phyloP scores from a whole-genome alignment of 2,329 filamentous ascomycete species.

The Talaromyces piceae region DNA sequence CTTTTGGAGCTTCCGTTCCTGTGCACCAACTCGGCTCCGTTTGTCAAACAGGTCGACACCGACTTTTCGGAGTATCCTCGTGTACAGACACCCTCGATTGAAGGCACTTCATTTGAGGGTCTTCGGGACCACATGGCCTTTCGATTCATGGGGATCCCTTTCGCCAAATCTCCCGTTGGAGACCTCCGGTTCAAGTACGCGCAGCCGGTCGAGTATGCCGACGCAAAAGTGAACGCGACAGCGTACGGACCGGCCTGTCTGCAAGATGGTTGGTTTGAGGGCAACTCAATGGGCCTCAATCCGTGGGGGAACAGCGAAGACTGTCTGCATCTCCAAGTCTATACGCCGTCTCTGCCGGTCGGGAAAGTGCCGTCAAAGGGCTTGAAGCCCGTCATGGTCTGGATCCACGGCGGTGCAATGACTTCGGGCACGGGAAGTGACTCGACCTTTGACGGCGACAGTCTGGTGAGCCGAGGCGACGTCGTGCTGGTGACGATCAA shows the following conservation, averaged over 20 bases:
- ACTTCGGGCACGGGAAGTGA: slow-evolving; percentile 30
- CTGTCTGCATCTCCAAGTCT: slow-evolving; percentile 29
- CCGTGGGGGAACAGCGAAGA: slow-evolving; percentile 17
- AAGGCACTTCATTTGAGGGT: slow-evolving; percentile 5
- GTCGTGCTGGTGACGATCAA: slow-evolving; percentile 43
- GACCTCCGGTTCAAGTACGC: slow-evolving; percentile 19
- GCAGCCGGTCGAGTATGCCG: slow-evolving; percentile 17
- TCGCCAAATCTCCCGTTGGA: slow-evolving; percentile 25
- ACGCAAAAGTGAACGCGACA: slow-evolving; percentile 18
- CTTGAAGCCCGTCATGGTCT: slow-evolving; percentile 30
- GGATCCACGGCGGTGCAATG: slow-evolving; percentile 47
- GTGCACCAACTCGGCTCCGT: slow-evolving; percentile 7
- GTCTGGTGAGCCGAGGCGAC: slow-evolving; percentile 37
- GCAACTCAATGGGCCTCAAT: slow-evolving; percentile 7
- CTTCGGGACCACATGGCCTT: slow-evolving; percentile 9
- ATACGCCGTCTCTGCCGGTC: slow-evolving; percentile 4
- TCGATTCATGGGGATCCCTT: slow-evolving; percentile 20
- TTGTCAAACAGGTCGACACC: slow-evolving; percentile 6
- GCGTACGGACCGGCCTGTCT: slow-evolving; percentile 24
- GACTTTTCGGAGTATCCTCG: slow-evolving; percentile 9
- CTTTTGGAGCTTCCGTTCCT: slow-evolving; percentile 1
- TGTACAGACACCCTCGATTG: slow-evolving; percentile 4
- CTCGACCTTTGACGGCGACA: slow-evolving; percentile 18
- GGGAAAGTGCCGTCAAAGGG: slow-evolving; percentile 11
- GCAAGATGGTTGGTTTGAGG: slow-evolving; percentile 16